phyloP scores from a whole-genome alignment of 2,329 filamentous ascomycete genomes.

The Dactylellina cionopaga region DNA sequence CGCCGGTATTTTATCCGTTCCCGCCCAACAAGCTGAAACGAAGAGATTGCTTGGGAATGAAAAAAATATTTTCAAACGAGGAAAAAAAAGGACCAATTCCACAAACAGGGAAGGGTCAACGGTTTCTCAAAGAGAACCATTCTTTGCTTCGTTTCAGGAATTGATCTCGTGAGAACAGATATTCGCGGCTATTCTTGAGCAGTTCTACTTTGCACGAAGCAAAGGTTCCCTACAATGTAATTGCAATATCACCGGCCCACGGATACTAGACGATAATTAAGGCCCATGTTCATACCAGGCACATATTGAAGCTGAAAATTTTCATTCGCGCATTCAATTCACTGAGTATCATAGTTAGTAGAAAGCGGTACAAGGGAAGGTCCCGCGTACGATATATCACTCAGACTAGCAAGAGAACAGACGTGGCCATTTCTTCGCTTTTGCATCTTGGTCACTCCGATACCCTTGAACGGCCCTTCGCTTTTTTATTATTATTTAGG shows the following conservation, averaged over 20 bases:
- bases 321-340: conserved; percentile 36
- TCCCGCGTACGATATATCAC: conserved; percentile 39
- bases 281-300: conserved; percentile 18
- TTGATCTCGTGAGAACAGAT: conserved; percentile 18
- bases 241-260: conserved; percentile 1
- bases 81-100: too few species aligned
- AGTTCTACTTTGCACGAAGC: too few species aligned
- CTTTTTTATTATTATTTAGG: conserved; percentile 34
- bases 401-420: conserved; percentile 20
- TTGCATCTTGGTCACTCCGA: conserved; percentile 19
- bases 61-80: conserved; percentile 38
- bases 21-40: conserved; percentile 49
- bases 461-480: conserved; percentile 21
- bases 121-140: conserved; percentile 11
- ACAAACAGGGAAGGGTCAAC: too few species aligned
- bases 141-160: conserved; percentile 40
- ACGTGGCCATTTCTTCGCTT: conserved; percentile 40
- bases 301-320: conserved; percentile 9
- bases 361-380: conserved; percentile 12
- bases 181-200: conserved; percentile 14
- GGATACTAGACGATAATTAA: background rate
- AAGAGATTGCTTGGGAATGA: conserved; percentile 5
- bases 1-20: conserved; percentile 53
- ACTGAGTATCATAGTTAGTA: background rate
- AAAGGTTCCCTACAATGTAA: background rate